These are phyloP conservation scores for Talaromyces sp. DNA, from an alignment of 2,329 filamentous ascomycete genomes.

Conservation along the genomic window DNA sequence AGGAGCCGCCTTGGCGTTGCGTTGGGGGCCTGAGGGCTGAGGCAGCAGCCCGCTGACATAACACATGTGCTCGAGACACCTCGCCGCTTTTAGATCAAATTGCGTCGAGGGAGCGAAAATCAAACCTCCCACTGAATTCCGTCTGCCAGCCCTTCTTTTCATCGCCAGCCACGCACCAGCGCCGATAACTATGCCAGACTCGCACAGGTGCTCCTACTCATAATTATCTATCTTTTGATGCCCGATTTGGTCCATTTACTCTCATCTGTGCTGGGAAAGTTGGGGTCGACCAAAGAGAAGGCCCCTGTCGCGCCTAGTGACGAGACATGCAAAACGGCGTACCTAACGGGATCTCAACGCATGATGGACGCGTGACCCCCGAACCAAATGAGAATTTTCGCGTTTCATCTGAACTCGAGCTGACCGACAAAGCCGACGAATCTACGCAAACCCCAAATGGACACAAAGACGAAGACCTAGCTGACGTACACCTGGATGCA, in stretches of 20 bases:
- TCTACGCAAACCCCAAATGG: constrained; percentile 23
- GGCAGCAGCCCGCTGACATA: constrained; percentile 15
- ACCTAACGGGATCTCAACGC: constrained; percentile 35
- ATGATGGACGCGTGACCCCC: constrained; percentile 35
- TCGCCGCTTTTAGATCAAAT: constrained; percentile 19
- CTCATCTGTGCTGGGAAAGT: constrained; percentile 40
- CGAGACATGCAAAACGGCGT: constrained; percentile 46
- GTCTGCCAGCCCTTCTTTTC: constrained; percentile 26
- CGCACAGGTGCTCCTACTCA: constrained; percentile 27
- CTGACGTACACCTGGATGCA: constrained; percentile 27
- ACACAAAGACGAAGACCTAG: constrained; percentile 25
- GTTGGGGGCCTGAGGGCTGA: constrained; percentile 6
- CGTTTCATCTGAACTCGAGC: constrained; percentile 19
- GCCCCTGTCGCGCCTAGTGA: constrained; percentile 38
- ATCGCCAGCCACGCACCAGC: constrained; percentile 34
- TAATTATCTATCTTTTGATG: constrained; percentile 37
- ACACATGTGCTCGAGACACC: not conserved
- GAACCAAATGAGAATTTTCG: constrained; percentile 20
- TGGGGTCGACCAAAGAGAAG: constrained; percentile 38
- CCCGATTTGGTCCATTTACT: constrained; percentile 29
- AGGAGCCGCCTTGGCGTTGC: not conserved
- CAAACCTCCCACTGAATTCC: constrained; percentile 35
- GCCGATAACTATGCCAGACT: constrained; percentile 44
- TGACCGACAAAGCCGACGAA: constrained; percentile 18
- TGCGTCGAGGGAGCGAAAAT: constrained; percentile 27